Evolutionary conservation across 371 early-diverging fungal genomes (phyloP), one percentile per base, ranked within the genome.

Genomic region (Amoeboradix gromovi): DNA sequence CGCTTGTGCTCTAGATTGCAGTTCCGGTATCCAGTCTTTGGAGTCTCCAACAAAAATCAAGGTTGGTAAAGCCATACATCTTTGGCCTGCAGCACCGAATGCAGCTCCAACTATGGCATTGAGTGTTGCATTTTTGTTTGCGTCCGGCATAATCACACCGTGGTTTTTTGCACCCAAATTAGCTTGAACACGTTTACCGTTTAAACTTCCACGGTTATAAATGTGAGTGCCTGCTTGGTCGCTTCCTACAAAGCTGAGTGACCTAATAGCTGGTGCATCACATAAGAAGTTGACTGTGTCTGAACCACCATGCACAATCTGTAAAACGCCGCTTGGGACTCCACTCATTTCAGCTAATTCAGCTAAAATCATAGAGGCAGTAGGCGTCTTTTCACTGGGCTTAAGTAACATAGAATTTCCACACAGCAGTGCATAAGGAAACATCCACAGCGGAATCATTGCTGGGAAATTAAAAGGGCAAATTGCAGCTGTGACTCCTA

Each of bases 81-180:
- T 85, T 80, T 93, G 93, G 67, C 94, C 94, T 66, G 94, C 94
- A 67, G 94, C 94, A 68, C 96, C 96, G 74, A 94, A 94, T 17
- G 94, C 92, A 67, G 96, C 93, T 31, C 94, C 94, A 27, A 86
- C 83, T 48, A 95, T 83, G 68, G 85, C 82, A 75, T 93, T 92
- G 68, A 94, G 80, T 2, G 94, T 84, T 71, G 88, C 82, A 78
- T 94, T 90, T 78, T 77, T 80, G 77, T 85, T 80, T 69, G 92
- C 91, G 73, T 95, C 96, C 27, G 92, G 88, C 78, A 94, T 76
- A 48, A 94, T 81, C 29, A 95, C 88, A 69, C 92, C 93, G 75
- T 95, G 96, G 82, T 95, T 95, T 84, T 94, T 95, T 74, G 96
- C 94, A 28, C 92, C 94, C 75, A 91, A 75, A 79, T 93, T 93